These are phyloP conservation scores for Beauveria rudraprayagi DNA, from an alignment of 2,329 filamentous ascomycete species.

Conservation along the genomic window DNA sequence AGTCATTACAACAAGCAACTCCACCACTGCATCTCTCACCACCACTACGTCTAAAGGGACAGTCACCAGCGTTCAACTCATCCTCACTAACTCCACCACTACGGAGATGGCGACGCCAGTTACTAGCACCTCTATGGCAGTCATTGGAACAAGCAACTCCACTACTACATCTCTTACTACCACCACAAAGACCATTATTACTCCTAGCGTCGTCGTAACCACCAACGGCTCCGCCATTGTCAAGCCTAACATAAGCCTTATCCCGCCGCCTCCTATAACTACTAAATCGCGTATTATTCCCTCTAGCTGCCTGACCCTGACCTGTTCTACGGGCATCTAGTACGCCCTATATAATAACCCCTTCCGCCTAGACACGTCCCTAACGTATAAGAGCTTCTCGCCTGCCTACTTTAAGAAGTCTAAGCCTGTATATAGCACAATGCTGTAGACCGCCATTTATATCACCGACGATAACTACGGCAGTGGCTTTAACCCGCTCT, in stretches of 20 bases:
- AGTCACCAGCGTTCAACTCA: too few species aligned
- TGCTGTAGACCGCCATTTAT: constrained; percentile 3
- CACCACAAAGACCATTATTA: neutral
- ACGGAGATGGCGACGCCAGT: too few species aligned
- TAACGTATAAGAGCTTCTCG: constrained; percentile 4
- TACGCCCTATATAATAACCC: constrained; percentile 6
- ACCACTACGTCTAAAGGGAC: too few species aligned
- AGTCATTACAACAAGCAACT: too few species aligned
- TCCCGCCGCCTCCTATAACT: neutral
- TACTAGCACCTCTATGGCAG: too few species aligned
- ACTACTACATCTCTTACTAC: neutral
- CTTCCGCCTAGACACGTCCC: neutral
- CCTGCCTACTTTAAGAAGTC: constrained; percentile 2
- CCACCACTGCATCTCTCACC: too few species aligned
- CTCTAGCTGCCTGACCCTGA: constrained; percentile 6
- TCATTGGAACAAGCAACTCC: too few species aligned
- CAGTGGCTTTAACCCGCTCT: neutral
- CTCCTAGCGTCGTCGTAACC: neutral
- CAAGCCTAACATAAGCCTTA: neutral
- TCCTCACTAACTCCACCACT: too few species aligned
- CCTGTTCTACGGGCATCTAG: neutral
- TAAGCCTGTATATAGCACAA: neutral
- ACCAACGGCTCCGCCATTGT: neutral
- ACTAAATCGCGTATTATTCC: neutral
- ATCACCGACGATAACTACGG: neutral